Conservation (phyloP, 441 rosid species). For the Cnidoscolus chayamansa region DNA sequence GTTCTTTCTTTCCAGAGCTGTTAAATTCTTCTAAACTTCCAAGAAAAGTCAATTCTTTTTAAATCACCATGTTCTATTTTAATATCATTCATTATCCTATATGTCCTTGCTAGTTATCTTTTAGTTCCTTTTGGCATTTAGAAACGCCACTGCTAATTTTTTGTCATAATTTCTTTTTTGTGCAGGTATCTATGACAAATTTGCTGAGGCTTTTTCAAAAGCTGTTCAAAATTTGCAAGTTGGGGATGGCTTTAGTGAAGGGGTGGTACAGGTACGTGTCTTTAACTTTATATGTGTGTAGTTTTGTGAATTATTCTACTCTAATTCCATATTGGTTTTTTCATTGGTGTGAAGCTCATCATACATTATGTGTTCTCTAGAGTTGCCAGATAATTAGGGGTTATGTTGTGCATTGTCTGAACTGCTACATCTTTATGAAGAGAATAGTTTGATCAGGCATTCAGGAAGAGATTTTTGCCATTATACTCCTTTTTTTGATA, state of each 20-base stretch:
- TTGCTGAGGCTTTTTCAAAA: slow-evolving; percentile 72
- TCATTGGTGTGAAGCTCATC: slow-evolving; percentile 4
- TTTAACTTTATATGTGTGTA: not conserved
- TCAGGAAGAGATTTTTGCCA: not conserved
- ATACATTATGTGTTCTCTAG: not conserved
- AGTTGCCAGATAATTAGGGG: not conserved
- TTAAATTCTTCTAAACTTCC: not conserved
- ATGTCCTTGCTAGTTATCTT: not conserved
- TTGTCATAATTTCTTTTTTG: slow-evolving; percentile 13
- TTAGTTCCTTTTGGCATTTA: not conserved
- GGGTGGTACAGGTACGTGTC: slow-evolving; percentile 59
- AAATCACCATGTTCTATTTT: not conserved
- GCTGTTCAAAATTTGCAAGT: slow-evolving; percentile 86
- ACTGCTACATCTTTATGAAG: slow-evolving; percentile 2
- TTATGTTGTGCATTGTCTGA: not conserved
- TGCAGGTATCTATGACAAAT: slow-evolving; percentile 92
- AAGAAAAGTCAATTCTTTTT: not conserved
- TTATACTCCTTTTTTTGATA: not conserved
- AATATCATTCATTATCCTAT: not conserved
- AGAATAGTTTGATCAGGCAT: not conserved
- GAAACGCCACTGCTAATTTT: not conserved
- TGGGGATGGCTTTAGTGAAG: slow-evolving; percentile 89
- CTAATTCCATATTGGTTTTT: slow-evolving; percentile 1
- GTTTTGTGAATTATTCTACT: not conserved
- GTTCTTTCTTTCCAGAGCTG: not conserved